Base-by-base conservation (phyloP, 345 rosid genomes). In the Capsella bursapastoris region DNA sequence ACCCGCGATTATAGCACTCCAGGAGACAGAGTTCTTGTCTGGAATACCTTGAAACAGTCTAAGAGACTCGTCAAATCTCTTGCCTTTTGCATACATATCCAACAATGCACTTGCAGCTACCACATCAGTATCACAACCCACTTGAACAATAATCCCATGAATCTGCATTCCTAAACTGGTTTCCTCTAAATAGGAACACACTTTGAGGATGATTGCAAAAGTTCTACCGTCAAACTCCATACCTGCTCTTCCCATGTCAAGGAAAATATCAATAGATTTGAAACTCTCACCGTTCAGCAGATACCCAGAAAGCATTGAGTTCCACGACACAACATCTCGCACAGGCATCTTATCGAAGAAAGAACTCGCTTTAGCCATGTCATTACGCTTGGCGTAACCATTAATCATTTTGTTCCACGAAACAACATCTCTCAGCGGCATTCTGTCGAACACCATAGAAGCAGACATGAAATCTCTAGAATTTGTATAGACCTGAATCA, bases 61-160 rank as follows among this genome's bases (percentile, higher is more conserved):
- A 65, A 91, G 66, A 0, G 98, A 87, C 57, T 75, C 80, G 49
- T 83, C 79, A 62, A 90, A 65, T 63, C 86, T 83, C 72, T 81
- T 85, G 56, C 95, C 88, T 77, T 94, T 94, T 0, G 88, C 95
- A 79, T 94, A 94, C 98, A 91, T 91, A 79, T 87, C 93, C 66
- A 94, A 82, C 73, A 91, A 79, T 47, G 98, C 95, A 85, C 91
- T 87, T 0, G 89, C 94, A 4, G 92, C 72, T 25, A 89, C 84
- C 56, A 91, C 95, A 78, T 94, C 86, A 59, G 44, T 58, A 67
- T 84, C 82, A 60, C 76, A 85, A 64, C 95, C 97, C 70, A 74
- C 50, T 76, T 76, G 76, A 14, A 88, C 78, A 3, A 83, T 72
- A 66, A 81, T 35, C n/a, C 87, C 89, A 74, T 94, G 98, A 75